Evolutionary conservation across 2,329 filamentous ascomycete species (phyloP), one percentile per base, ranked within the genome.

Genomic region (Ceratocystis cubensis): DNA sequence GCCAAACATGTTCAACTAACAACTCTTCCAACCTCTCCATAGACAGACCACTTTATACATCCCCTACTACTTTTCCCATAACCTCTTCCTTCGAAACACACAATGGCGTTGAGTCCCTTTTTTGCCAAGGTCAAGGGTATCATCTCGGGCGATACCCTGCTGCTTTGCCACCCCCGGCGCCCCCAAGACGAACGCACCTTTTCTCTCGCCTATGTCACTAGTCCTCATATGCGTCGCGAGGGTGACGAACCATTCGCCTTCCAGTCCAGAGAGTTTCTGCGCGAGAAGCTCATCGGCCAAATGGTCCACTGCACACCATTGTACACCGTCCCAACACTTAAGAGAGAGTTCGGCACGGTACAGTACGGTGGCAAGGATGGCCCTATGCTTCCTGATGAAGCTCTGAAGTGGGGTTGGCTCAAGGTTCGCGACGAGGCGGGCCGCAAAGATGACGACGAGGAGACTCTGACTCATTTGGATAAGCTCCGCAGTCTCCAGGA

Each of bases 351-450:
- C 74, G 94, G 93, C 70, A 82, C 85, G 70, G 86, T 91, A 69
- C 81, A 82, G 66, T 79, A 95, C 66, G 83, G 84, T 70, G 81
- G 96, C 65, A 85, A 88, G 69, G 88, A 90, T 72, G 91, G 91
- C 63, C 84, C 84, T 41, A 80, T 84, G 66, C 77, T 99, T 63
- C 92, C 94, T 20, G 91, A 97, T 70, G 84, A 89, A 69, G 82
- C 88, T 67, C 85, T 97, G 70, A 86, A 90, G 73, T 89, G 91
- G 72, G 94, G 94, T 70, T 96, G 92, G 91, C 79, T 91, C 70
- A 96, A 94, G 78, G 83, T 99, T 68, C 86, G 94, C 70, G 94
- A 99, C 72, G 94, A 99, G 76, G 92, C 93, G 68, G 92, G 91
- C 69, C 87, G 88, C 70, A 94, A 93, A 74, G 92, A 96, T 70